Evolutionary conservation across 805 yeast species (phyloP).

Genomic region (Yamadazyma takamatsuzukensis): DNA sequence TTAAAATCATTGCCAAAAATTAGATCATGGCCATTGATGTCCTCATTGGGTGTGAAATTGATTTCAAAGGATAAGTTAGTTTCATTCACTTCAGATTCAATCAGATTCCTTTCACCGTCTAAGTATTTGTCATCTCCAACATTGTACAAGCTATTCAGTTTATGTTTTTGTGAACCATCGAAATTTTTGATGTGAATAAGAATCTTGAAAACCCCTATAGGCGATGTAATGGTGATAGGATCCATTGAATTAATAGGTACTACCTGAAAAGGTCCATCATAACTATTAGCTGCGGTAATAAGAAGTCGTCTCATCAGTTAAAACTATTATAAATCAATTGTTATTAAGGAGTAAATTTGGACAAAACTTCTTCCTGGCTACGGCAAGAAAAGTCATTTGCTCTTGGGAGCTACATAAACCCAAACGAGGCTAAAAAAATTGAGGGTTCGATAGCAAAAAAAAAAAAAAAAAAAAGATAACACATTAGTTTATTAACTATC

Average conservation of each 20-base stretch:
- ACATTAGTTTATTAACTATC: conserved; percentile 3
- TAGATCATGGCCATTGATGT: conserved; percentile 45
- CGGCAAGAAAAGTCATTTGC: no score
- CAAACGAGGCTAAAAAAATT: no score
- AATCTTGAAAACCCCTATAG: conserved; percentile 32
- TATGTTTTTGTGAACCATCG: conserved; percentile 36
- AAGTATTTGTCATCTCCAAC: conserved; percentile 20
- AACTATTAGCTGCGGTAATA: not conserved
- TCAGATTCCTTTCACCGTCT: no score
- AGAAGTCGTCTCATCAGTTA: no score
- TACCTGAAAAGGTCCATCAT: conserved; percentile 3
- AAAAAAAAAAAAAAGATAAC: no score
- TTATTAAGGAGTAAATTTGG: no score
- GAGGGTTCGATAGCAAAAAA: no score
- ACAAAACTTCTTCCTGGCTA: no score
- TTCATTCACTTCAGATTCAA: conserved; percentile 8
- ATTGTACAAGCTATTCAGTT: conserved; percentile 24
- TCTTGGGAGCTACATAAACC: no score
- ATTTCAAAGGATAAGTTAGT: conserved; percentile 28
- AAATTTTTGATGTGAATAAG: conserved; percentile 42
- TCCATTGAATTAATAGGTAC: conserved; percentile 42
- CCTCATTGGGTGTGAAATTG: conserved; percentile 35
- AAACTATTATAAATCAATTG: no score
- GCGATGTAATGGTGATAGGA: conserved; percentile 30
- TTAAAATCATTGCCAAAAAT: conserved; percentile 65